Evolutionary conservation across 257 asterid species (phyloP), one percentile per base, ranked within the genome.

Genomic region (Eucommia ulmoides): DNA sequence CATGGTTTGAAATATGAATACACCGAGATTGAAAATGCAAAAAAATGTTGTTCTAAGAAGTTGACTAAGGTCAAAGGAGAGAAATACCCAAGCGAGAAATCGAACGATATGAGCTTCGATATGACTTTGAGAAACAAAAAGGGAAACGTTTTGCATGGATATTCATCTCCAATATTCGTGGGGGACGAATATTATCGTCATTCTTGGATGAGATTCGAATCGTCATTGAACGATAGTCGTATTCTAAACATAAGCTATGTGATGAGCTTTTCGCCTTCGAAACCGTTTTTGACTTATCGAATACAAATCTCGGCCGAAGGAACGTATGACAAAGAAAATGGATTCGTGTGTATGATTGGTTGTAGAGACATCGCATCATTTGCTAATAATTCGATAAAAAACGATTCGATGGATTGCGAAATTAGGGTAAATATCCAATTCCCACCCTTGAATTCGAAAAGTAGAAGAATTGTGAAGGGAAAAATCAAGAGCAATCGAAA

Each of bases 311-410:
- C 86, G 24, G 93, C 94, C 20, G 97, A 88, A 72, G 97, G 97
- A 47, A 59, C 62, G 7, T 88, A 84, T 53, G 80, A 84, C 62
- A 50, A 77, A n/a, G 57, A 51, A 49, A 68, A 50, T 17, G 97
- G 95, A 41, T 93, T 71, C 47, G 86, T 84, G 55, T 88, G 95
- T 75, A 79, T 88, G 95, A 57, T 58, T 65, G 97, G 95, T 20
- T 88, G 95, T 62, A 72, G 80, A 87, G 74, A 62, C 46, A 66
- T 67, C 15, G 66, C 63, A 47, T 67, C 77, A 18, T 66, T 65
- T 61, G 51, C 55, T 44, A 60, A n/a, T 48, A 64, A 59, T 60
- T 19, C 26, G 22, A 53, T 55, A 61, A 52, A 52, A 50, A 72
- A 76, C 52, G 51, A 53, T 23, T 74, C 79, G 11, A 26, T 69